Conservation (phyloP, 352 stramenopile species). For the Blastocystis sp. region DNA sequence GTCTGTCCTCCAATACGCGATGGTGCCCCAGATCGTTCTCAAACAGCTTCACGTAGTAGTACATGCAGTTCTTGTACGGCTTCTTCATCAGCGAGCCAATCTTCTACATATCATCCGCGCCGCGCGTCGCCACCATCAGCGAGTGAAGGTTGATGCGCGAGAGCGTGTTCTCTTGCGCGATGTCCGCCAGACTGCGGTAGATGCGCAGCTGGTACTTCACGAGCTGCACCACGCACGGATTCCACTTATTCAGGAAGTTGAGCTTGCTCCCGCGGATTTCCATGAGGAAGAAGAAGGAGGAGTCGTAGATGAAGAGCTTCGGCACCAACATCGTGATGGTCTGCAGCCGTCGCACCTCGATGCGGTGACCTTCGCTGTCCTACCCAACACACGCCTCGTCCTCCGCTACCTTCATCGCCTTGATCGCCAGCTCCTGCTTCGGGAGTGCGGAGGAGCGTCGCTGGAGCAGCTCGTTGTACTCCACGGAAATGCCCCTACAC, state of each 20-base stretch:
- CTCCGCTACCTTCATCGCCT: conserved; percentile 9
- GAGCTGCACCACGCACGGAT: neutral
- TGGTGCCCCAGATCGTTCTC: conserved; percentile 55
- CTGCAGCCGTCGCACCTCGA: conserved; percentile 2
- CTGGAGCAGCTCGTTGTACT: conserved; percentile 34
- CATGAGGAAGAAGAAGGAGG: conserved; percentile 36
- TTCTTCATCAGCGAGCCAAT: conserved; percentile 49
- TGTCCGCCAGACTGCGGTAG: conserved; percentile 3
- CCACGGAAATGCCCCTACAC: conserved; percentile 16
- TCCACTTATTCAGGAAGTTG: conserved; percentile 60
- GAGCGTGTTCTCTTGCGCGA: conserved; percentile 5
- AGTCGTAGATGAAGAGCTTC: conserved; percentile 39
- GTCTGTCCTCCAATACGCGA: conserved; percentile 52
- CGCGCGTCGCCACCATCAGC: conserved; percentile 3
- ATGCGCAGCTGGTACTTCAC: conserved; percentile 8
- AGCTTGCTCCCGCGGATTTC: conserved; percentile 22
- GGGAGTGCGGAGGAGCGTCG: neutral
- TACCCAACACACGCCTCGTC: neutral
- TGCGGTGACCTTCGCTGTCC: conserved; percentile 5
- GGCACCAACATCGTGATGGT: conserved; percentile 26
- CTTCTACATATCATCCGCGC: neutral
- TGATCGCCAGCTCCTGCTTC: neutral
- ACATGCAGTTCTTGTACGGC: conserved; percentile 34
- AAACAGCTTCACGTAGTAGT: conserved; percentile 62
- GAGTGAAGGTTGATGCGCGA: conserved; percentile 43